A percentile compares a stretch with the other conserved stretches of the same genome.
Evolutionary conservation across 2,329 filamentous ascomycete genomes (phyloP).

Genomic region (Verticillium nubilum): DNA sequence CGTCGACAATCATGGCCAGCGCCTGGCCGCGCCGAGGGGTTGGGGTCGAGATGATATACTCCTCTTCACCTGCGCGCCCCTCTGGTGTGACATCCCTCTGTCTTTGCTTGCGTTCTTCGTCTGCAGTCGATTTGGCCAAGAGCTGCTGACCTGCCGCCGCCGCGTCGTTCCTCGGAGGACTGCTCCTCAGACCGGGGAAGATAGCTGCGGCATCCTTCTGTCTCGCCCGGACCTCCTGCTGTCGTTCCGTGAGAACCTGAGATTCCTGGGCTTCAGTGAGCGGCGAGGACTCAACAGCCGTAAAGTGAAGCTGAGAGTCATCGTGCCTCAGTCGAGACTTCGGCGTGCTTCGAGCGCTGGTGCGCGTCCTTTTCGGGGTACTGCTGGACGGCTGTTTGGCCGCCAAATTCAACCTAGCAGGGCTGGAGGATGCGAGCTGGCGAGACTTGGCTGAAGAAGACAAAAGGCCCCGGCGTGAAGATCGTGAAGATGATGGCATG

Average conservation of each 20-base stretch:
- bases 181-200: conserved; percentile 63
- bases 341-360: conserved; percentile 1
- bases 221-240: conserved; percentile 70
- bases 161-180: conserved; percentile 22
- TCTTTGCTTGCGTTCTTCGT: conserved; percentile 10
- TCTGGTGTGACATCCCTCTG: conserved; percentile 40
- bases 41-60: conserved; percentile 54
- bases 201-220: conserved; percentile 60
- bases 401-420: conserved; percentile 21
- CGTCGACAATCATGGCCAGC: conserved; percentile 38
- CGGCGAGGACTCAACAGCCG: conserved; percentile 58
- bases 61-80: conserved; percentile 35
- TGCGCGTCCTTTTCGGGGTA: conserved; percentile 14
- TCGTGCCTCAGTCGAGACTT: conserved; percentile 65
- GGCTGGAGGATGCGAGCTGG: conserved; percentile 10
- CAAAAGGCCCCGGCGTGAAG: conserved; percentile 13
- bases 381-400: conserved; percentile 16
- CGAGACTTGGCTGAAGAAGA: neutral
- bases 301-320: conserved; percentile 77
- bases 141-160: conserved; percentile 8
- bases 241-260: conserved; percentile 71
- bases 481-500: conserved; percentile 15
- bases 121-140: conserved; percentile 1
- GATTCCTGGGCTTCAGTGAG: conserved; percentile 51
- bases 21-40: conserved; percentile 53